Evolutionary conservation across 202 grass and related monocot species (phyloP), one percentile per base, ranked within the genome.

Genomic region (Schoenoplectus tabernaemontani): DNA sequence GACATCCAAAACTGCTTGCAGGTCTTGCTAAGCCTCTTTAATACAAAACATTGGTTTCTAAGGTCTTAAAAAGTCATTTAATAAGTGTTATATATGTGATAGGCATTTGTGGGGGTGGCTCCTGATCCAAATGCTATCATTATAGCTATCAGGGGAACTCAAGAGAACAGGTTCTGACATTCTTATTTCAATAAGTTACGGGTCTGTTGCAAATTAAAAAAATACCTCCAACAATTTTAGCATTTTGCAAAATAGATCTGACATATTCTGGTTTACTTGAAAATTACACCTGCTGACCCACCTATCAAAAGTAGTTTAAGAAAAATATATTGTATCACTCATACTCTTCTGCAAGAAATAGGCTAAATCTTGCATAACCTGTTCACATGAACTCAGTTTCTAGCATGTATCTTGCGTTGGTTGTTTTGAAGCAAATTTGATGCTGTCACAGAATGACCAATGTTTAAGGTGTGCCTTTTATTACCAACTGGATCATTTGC

Each of bases 1-100:
- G 94, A 97, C 59, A 78, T 97, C 82, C 82, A 84, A 59, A 93
- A 88, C 84, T 97, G 94, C 83, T 86, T 97, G 79, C 94, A 97
- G 94, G 94, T 96, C 48, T 81, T n/a, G 36, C 51, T 23, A 80
- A 16, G 59, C 39, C 71, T 75, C 19, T 10, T 59, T 91, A 30
- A 24, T 44, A 80, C 84, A 30, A 67, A 28, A 60, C 74, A 82
- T 64, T 6, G 0, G 54, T 79, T 26, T 36, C 57, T 62, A 9
- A 56, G 0, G 13, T 70, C 38, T 79, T 34, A 44, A 38, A 5
- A 69, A 41, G 42, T 8, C 15, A 85, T n/a, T 26, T 59, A 57
- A 34, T 83, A 11, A 32, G 20, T 30, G 42, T 17, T 7, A 8
- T 66, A 69, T 50, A 66, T 15, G 2, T 81, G 44, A 81, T 64